Evolutionary conservation across 768 basidiomycete species (phyloP).

Genomic region (Leccinum ochraceum): DNA sequence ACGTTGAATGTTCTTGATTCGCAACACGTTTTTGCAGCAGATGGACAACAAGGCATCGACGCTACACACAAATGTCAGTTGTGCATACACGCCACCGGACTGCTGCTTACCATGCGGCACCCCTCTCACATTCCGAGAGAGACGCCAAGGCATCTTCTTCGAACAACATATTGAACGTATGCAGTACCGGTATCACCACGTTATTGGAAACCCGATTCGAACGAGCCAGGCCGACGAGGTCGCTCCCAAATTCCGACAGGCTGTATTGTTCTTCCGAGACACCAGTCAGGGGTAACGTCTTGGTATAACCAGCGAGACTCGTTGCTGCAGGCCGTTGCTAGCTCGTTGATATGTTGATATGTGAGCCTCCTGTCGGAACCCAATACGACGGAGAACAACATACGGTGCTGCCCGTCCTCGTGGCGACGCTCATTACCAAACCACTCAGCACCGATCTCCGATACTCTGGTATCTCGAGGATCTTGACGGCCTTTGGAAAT

Average conservation of each 20-base stretch:
- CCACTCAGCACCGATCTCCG: slow-evolving; percentile 65
- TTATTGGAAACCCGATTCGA: slow-evolving; percentile 61
- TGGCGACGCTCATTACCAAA: slow-evolving; percentile 76
- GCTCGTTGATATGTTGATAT: slow-evolving; percentile 12
- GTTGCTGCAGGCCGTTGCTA: slow-evolving; percentile 71
- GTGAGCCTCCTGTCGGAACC: slow-evolving; percentile 17
- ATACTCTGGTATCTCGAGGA: slow-evolving; percentile 65
- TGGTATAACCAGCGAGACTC: slow-evolving; percentile 61
- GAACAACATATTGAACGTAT: slow-evolving; percentile 71
- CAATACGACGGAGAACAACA: slow-evolving; percentile 32
- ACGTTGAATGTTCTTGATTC: slow-evolving; percentile 81
- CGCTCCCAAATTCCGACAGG: slow-evolving; percentile 51
- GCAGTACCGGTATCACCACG: slow-evolving; percentile 79
- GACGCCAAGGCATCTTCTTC: slow-evolving; percentile 62
- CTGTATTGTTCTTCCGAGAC: slow-evolving; percentile 40
- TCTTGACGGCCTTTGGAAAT: slow-evolving; percentile 68
- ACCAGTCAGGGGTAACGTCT: slow-evolving; percentile 46
- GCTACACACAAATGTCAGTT: slow-evolving; percentile 37
- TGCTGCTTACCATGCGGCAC: slow-evolving; percentile 52
- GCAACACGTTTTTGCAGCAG: slow-evolving; percentile 59
- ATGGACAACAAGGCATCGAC: slow-evolving; percentile 55
- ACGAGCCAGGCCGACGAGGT: slow-evolving; percentile 58
- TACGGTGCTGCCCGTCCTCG: slow-evolving; percentile 85
- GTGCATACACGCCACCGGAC: slow-evolving; percentile 10
- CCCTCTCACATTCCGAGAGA: slow-evolving; percentile 47